phyloP scores from a whole-genome alignment of 78 protist species.

The Cavenderia fasciculata region DNA sequence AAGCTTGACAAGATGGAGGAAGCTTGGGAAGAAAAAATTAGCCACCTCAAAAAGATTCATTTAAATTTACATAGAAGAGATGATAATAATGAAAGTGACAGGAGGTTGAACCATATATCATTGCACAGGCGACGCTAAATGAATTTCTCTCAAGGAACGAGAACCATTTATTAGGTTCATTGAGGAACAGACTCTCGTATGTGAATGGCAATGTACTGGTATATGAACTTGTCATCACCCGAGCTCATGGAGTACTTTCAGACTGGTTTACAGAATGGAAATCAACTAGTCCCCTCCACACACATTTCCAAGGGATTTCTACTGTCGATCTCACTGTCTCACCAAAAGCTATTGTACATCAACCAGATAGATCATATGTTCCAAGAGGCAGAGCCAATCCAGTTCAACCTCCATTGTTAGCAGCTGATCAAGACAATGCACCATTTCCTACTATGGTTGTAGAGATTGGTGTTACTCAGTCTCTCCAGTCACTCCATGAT shows the following conservation, averaged over 20 bases:
- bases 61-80: background rate
- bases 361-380: background rate
- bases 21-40: too few relatives aligned
- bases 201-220: background rate
- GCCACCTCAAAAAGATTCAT: background rate
- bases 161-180: background rate
- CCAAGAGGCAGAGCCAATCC: background rate
- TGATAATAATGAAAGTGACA: slow-evolving; percentile 7
- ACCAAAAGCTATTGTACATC: background rate
- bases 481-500: background rate
- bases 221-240: slow-evolving; percentile 2
- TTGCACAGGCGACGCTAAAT: background rate
- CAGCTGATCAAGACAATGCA: background rate
- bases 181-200: slow-evolving; percentile 4
- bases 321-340: background rate
- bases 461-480: background rate
- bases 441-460: slow-evolving; percentile 14
- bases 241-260: background rate
- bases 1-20: too few relatives aligned
- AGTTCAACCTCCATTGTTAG: too few relatives aligned
- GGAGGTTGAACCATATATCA: slow-evolving; percentile 8
- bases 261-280: background rate
- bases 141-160: background rate
- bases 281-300: background rate
- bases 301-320: background rate